Evolutionary conservation across 2,329 filamentous ascomycete species (phyloP).

Genomic region (Colletotrichum camelliae): DNA sequence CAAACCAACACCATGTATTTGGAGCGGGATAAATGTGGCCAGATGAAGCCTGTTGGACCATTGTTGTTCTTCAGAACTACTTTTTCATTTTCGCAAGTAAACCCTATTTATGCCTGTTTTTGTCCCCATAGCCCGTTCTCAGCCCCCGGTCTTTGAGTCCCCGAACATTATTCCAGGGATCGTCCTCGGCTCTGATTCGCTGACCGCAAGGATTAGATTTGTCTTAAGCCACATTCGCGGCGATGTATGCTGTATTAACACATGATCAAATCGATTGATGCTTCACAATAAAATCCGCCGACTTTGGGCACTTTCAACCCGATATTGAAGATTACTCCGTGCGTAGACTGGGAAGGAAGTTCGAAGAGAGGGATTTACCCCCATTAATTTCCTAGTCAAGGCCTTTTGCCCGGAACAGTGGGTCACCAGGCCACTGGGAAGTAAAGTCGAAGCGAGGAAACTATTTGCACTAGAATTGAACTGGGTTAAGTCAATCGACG

Average conservation of each 20-base stretch:
- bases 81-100: background rate
- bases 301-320: background rate
- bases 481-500: background rate
- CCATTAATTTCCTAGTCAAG: background rate
- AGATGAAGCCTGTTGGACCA: background rate
- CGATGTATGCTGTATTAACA: background rate
- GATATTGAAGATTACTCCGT: background rate
- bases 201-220: background rate
- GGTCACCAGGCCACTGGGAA: background rate
- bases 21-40: background rate
- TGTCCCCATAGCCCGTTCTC: background rate
- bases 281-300: background rate
- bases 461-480: background rate
- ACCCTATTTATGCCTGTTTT: background rate
- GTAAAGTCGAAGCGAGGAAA: background rate
- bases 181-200: background rate
- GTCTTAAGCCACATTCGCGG: background rate
- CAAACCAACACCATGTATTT: background rate
- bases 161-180: background rate
- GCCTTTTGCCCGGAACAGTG: background rate
- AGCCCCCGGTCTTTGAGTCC: rapidly evolving
- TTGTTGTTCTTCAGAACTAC: background rate
- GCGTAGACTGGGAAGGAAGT: background rate
- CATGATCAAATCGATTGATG: background rate
- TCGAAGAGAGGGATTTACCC: background rate